phyloP scores from a whole-genome alignment of 1,284 basidiomycete genomes.

The Melampsora americana region DNA sequence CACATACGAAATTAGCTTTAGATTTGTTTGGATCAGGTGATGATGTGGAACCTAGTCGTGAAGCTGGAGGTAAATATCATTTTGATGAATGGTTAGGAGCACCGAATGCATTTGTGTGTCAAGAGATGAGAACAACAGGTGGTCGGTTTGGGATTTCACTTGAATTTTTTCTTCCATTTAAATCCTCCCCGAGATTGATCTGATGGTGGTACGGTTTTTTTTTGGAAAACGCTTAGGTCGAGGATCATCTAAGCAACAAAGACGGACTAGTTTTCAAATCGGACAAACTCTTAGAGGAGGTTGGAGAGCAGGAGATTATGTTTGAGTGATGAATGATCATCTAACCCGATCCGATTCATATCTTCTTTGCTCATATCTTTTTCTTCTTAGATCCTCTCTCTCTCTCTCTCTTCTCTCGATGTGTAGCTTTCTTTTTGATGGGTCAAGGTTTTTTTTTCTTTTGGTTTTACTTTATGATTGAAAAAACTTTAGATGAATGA shows the following conservation, averaged over 20 bases:
- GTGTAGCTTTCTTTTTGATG: neutral
- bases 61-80: constrained; percentile 66
- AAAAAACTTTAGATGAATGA: neutral
- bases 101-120: constrained; percentile 90
- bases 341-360: neutral
- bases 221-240: constrained; percentile 8
- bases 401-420: too few species aligned
- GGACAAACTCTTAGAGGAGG: constrained; percentile 32
- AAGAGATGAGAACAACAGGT: constrained; percentile 70
- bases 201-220: neutral
- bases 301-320: constrained; percentile 43
- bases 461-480: too few species aligned
- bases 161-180: neutral
- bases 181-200: neutral
- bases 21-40: constrained; percentile 79
- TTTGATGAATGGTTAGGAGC: constrained; percentile 90
- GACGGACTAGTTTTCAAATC: constrained; percentile 39
- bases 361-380: too few species aligned
- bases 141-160: constrained; percentile 45
- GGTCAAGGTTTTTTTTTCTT: neutral
- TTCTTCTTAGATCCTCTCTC: too few species aligned
- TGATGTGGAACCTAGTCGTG: constrained; percentile 58
- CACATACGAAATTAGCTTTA: constrained; percentile 81
- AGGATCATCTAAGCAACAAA: constrained; percentile 37
- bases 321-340: neutral